phyloP scores from a whole-genome alignment of 2,329 filamentous ascomycete genomes.

The Emydomyces testavorans region DNA sequence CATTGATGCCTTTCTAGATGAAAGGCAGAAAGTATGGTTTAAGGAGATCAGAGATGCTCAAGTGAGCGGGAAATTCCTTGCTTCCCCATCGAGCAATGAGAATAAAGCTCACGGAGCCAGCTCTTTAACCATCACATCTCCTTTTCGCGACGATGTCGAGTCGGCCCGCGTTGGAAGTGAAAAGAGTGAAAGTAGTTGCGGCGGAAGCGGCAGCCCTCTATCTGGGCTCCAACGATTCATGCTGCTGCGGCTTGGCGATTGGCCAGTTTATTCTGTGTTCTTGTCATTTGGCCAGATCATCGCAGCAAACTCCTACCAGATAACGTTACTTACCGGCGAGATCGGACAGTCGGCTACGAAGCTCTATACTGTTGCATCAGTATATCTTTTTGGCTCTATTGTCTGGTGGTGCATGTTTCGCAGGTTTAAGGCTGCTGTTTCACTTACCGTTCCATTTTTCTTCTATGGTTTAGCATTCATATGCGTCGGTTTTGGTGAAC shows the following conservation, averaged over 20 bases:
- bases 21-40: constrained; percentile 58
- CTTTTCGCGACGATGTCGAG: constrained; percentile 12
- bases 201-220: constrained; percentile 23
- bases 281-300: constrained; percentile 53
- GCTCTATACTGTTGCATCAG: constrained; percentile 49
- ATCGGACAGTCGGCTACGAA: constrained; percentile 48
- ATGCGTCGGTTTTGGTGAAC: constrained; percentile 43
- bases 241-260: constrained; percentile 49
- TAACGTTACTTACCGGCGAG: constrained; percentile 54
- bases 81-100: not conserved
- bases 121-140: not conserved
- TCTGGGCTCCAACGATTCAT: constrained; percentile 43
- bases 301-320: constrained; percentile 56
- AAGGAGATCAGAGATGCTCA: constrained; percentile 47
- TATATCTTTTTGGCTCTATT: constrained; percentile 48
- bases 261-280: constrained; percentile 52
- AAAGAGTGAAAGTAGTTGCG: constrained; percentile 28
- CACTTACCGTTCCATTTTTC: constrained; percentile 50
- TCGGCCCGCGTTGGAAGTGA: constrained; percentile 27
- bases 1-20: constrained; percentile 53
- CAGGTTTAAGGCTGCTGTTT: constrained; percentile 44
- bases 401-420: constrained; percentile 55
- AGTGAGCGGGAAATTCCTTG: constrained; percentile 34
- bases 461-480: constrained; percentile 38
- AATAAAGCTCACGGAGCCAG: not conserved